A percentile compares a stretch with the other conserved stretches of the same genome.
phyloP scores from a whole-genome alignment of 1,284 basidiomycete genomes.

The Ganoderma lucidum region DNA sequence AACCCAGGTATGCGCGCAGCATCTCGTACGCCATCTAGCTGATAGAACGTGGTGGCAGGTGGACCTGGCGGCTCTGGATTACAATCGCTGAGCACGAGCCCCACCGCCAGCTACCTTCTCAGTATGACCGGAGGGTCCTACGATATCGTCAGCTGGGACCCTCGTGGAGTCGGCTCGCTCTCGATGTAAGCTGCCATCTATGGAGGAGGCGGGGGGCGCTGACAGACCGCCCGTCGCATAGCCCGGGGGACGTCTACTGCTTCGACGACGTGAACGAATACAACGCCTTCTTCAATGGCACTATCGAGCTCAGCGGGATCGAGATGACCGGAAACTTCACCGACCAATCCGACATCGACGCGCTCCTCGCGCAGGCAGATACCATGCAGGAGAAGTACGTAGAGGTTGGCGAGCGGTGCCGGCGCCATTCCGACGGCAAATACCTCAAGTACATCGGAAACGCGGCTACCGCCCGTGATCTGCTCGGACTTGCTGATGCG shows the following conservation, averaged over 20 bases:
- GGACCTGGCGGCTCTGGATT: constrained; percentile 21
- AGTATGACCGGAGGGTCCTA: constrained; percentile 15
- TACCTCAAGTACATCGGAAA: constrained; percentile 29
- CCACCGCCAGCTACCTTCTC: constrained; percentile 5
- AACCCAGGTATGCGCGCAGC: constrained; percentile 22
- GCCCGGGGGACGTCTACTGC: constrained; percentile 24
- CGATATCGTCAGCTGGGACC: constrained; percentile 25
- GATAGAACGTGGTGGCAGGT: constrained; percentile 1
- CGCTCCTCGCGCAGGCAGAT: constrained; percentile 17
- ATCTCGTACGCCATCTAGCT: not conserved
- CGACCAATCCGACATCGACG: constrained; percentile 10
- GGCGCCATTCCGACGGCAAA: not conserved
- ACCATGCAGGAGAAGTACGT: constrained; percentile 22
- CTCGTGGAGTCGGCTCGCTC: constrained; percentile 24
- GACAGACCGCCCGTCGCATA: not conserved
- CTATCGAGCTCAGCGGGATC: constrained; percentile 18
- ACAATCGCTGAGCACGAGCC: not conserved
- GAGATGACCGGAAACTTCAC: constrained; percentile 23
- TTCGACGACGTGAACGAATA: constrained; percentile 17
- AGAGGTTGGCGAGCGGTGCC: constrained; percentile 15
- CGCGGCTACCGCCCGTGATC: constrained; percentile 25
- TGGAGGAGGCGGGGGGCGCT: not conserved
- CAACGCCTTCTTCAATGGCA: constrained; percentile 22
- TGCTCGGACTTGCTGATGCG: constrained; percentile 27
- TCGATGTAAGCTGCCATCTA: constrained; percentile 11